phyloP scores from a whole-genome alignment of 1,284 basidiomycete genomes.

The Ganoderma leucocontextum region DNA sequence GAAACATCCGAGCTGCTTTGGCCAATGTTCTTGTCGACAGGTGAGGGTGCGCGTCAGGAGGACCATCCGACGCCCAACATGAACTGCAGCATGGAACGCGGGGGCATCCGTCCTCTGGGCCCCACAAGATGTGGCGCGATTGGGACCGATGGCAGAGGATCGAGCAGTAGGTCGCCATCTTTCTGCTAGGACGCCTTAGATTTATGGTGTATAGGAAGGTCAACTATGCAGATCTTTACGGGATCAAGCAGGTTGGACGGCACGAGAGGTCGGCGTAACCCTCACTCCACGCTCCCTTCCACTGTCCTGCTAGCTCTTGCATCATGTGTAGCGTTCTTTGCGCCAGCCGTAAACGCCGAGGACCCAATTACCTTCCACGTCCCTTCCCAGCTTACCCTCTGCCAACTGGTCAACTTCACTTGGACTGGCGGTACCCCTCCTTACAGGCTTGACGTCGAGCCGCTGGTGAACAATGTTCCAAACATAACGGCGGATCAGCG shows the following conservation, averaged over 20 bases:
- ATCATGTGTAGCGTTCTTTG: neutral
- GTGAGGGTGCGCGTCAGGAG: no score
- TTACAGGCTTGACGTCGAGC: slow-evolving; percentile 14
- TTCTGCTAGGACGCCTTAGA: neutral
- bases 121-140: neutral
- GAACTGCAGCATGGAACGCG: no score
- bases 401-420: slow-evolving; percentile 9
- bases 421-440: slow-evolving; percentile 17
- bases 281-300: neutral
- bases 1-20: no score
- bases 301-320: neutral
- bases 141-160: neutral
- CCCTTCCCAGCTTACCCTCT: neutral
- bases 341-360: neutral
- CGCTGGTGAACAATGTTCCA: neutral
- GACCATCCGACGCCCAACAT: no score
- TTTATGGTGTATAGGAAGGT: neutral
- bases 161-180: neutral
- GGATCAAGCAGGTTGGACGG: neutral
- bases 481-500: slow-evolving; percentile 47
- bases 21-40: no score
- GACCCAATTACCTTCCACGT: neutral
- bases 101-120: no score
- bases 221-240: neutral
- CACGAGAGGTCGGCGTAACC: no score